Evolutionary conservation across 2,329 filamentous ascomycete genomes (phyloP).

Genomic region (Podosphaera xanthii): DNA sequence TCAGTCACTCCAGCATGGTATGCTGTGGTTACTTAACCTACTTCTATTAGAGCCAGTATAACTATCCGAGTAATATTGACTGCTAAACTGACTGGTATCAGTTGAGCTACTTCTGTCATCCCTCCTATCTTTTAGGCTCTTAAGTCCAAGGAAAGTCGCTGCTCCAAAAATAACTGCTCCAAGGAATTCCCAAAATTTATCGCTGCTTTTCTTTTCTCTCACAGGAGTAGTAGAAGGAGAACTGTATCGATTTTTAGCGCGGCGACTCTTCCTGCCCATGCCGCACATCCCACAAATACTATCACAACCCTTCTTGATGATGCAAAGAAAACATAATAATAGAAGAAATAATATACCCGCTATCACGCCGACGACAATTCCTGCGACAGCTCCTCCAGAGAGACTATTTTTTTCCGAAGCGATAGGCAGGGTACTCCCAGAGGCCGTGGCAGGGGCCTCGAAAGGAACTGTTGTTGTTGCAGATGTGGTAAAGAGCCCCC

Average conservation of each 20-base stretch:
- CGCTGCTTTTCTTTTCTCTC: slow-evolving; percentile 29
- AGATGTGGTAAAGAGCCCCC: slow-evolving; percentile 25
- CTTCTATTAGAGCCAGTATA: slow-evolving; percentile 16
- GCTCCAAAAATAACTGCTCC: slow-evolving; percentile 13
- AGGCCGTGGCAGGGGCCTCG: slow-evolving; percentile 28
- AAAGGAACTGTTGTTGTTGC: slow-evolving; percentile 24
- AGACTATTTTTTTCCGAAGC: slow-evolving; percentile 18
- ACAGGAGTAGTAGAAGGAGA: slow-evolving; percentile 18
- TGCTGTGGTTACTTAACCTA: slow-evolving; percentile 7
- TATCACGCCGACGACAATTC: slow-evolving; percentile 55
- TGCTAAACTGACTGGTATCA: slow-evolving; percentile 14
- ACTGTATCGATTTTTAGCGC: slow-evolving; percentile 36
- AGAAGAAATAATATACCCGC: slow-evolving; percentile 42
- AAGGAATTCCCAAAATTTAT: slow-evolving; percentile 26
- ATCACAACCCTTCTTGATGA: slow-evolving; percentile 37
- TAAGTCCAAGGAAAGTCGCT: slow-evolving; percentile 14
- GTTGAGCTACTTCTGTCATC: slow-evolving; percentile 6
- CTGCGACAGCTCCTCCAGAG: slow-evolving; percentile 53
- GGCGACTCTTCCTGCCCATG: slow-evolving; percentile 25
- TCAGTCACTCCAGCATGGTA: slow-evolving; percentile 4
- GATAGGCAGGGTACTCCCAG: slow-evolving; percentile 17
- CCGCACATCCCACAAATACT: slow-evolving; percentile 37
- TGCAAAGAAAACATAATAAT: slow-evolving; percentile 54
- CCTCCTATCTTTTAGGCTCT: slow-evolving; percentile 12
- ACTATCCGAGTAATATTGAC: slow-evolving; percentile 15